Evolutionary conservation across 768 basidiomycete species (phyloP).

Genomic region (Collybia sp.): DNA sequence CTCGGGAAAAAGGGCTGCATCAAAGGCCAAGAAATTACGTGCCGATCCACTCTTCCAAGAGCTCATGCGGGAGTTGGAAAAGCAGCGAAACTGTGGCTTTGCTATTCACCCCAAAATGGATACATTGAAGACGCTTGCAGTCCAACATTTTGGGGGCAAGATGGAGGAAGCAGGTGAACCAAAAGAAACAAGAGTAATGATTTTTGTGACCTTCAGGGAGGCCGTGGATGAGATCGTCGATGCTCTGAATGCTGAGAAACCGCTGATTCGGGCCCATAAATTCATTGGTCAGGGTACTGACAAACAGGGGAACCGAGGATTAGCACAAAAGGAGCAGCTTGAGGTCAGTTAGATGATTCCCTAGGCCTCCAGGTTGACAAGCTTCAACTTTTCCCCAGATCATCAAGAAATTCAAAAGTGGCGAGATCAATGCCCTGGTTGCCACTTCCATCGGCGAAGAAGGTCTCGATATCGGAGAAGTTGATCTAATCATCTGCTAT

Average conservation of each 20-base stretch:
- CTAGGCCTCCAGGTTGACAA: neutral
- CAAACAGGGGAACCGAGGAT: conserved; percentile 82
- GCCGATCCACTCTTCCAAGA: conserved; percentile 58
- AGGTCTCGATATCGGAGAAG: conserved; percentile 96
- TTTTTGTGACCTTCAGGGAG: conserved; percentile 88
- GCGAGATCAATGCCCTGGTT: conserved; percentile 88
- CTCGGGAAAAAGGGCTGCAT: conserved; percentile 18
- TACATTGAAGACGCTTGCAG: conserved; percentile 62
- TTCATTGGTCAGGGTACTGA: conserved; percentile 92
- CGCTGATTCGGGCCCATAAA: conserved; percentile 73
- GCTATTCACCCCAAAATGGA: conserved; percentile 91
- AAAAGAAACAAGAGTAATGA: conserved; percentile 76
- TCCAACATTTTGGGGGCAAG: conserved; percentile 72
- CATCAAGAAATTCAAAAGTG: conserved; percentile 81
- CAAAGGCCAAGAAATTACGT: conserved; percentile 40
- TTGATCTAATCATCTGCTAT: conserved; percentile 94
- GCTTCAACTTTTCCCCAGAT: conserved; percentile 42
- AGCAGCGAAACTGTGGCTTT: conserved; percentile 50
- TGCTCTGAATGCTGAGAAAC: conserved; percentile 68
- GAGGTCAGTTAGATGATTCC: conserved; percentile 53
- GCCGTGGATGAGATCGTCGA: conserved; percentile 90
- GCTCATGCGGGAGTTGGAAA: conserved; percentile 64
- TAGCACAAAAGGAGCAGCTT: conserved; percentile 88
- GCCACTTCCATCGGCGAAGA: conserved; percentile 98
- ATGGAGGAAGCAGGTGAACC: conserved; percentile 31